phyloP scores from a whole-genome alignment of 192 early-diverging fungal species.

The Umbelopsis ramanniana region DNA sequence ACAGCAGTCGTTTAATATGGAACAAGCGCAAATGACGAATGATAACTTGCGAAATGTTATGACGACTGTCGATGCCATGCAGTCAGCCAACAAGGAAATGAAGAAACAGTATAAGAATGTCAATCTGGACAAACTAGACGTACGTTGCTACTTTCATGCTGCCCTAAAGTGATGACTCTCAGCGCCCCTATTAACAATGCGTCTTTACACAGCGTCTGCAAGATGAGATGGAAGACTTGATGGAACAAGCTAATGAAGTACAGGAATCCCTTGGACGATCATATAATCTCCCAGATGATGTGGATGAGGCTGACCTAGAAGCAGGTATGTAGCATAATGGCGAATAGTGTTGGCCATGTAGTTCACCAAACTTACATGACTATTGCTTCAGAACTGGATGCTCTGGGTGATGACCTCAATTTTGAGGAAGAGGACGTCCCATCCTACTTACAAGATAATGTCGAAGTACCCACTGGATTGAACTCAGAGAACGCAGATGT shows the following conservation, averaged over 20 bases:
- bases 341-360: neutral
- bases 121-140: conserved; percentile 94
- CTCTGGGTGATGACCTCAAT: conserved; percentile 88
- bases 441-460: conserved; percentile 81
- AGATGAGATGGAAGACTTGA: conserved; percentile 97
- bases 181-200: neutral
- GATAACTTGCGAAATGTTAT: conserved; percentile 98
- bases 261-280: conserved; percentile 93
- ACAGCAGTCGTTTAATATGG: conserved; percentile 99
- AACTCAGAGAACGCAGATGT: conserved; percentile 55
- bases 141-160: conserved; percentile 39
- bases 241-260: conserved; percentile 97
- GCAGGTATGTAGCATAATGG: conserved; percentile 61
- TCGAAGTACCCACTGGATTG: conserved; percentile 50
- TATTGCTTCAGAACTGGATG: conserved; percentile 80
- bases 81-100: conserved; percentile 91
- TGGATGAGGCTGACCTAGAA: conserved; percentile 97
- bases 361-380: neutral
- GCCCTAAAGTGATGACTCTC: neutral
- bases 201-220: conserved; percentile 71
- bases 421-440: conserved; percentile 83
- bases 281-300: conserved; percentile 92
- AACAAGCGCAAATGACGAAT: conserved; percentile 88
- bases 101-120: conserved; percentile 97
- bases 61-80: conserved; percentile 96